These are phyloP conservation scores for Talaromyces sp. DNA, from an alignment of 2,329 filamentous ascomycete species.

Conservation along the genomic window DNA sequence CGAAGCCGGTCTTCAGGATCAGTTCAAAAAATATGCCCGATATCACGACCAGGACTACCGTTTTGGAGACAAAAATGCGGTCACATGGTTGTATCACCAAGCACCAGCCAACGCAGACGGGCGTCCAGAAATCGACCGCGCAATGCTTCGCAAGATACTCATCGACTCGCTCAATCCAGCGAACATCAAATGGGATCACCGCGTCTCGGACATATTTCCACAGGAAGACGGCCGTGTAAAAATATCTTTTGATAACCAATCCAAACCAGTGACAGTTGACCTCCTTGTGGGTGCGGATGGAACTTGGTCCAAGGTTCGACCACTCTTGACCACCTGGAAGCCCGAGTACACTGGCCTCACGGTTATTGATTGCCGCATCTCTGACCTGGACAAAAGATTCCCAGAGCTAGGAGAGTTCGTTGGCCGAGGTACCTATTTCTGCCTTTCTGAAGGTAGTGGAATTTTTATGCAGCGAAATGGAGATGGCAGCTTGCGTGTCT, in stretches of 20 bases:
- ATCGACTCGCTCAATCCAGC: constrained; percentile 21
- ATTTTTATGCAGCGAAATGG: neutral
- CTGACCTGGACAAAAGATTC: constrained; percentile 22
- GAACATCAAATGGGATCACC: constrained; percentile 23
- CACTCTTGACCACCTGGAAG: constrained; percentile 21
- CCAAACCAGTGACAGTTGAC: constrained; percentile 20
- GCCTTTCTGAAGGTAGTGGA: constrained; percentile 11
- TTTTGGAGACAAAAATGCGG: neutral
- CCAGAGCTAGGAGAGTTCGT: constrained; percentile 12
- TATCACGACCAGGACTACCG: neutral
- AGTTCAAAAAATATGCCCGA: constrained; percentile 23
- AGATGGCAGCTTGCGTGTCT: neutral
- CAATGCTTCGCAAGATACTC: constrained; percentile 23
- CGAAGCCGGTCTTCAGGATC: constrained; percentile 23
- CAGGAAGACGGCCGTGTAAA: neutral
- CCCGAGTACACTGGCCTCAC: constrained; percentile 24
- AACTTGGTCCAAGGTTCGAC: constrained; percentile 26
- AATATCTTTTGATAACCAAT: constrained; percentile 16
- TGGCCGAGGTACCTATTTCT: constrained; percentile 23
- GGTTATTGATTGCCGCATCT: constrained; percentile 21
- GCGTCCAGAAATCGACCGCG: constrained; percentile 29
- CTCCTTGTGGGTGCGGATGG: constrained; percentile 29
- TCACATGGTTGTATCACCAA: neutral
- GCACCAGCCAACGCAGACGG: neutral
- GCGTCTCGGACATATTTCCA: constrained; percentile 7